Conservation (phyloP, 208 protist genomes). For the Leishmania tropica region DNA sequence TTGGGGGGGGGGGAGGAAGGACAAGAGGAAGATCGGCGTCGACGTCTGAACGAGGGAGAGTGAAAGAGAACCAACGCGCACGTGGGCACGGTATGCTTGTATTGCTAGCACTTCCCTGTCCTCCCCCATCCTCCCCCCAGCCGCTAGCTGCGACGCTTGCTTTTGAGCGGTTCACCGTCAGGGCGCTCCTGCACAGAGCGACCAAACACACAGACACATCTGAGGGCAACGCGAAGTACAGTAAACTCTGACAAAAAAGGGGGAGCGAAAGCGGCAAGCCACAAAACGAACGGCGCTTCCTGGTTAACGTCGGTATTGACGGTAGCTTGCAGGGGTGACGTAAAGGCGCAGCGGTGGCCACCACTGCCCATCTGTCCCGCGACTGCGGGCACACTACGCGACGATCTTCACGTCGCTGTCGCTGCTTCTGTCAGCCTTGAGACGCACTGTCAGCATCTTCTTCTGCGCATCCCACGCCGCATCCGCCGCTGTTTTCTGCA, state of each 20-base stretch:
- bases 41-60: not conserved
- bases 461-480: slow-evolving; percentile 73
- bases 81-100: not conserved
- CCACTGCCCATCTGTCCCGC: not conserved
- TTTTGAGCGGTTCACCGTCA: not conserved
- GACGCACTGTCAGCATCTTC: slow-evolving; percentile 59
- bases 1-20: not conserved
- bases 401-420: slow-evolving; percentile 38
- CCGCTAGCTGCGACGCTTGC: not conserved
- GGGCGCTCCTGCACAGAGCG: not conserved
- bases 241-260: not conserved
- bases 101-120: not conserved
- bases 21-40: not conserved
- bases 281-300: not conserved
- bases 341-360: not conserved
- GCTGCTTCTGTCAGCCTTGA: slow-evolving; percentile 46
- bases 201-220: not conserved
- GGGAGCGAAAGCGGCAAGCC: not conserved
- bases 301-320: not conserved
- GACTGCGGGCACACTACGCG: not conserved
- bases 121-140: not conserved
- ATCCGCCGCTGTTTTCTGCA: slow-evolving; percentile 50
- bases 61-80: not conserved
- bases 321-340: not conserved
- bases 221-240: not conserved